Evolutionary conservation across 2,329 filamentous ascomycete genomes (phyloP), one percentile per base, ranked within the genome.

Genomic region (Ceratocystis cubensis): DNA sequence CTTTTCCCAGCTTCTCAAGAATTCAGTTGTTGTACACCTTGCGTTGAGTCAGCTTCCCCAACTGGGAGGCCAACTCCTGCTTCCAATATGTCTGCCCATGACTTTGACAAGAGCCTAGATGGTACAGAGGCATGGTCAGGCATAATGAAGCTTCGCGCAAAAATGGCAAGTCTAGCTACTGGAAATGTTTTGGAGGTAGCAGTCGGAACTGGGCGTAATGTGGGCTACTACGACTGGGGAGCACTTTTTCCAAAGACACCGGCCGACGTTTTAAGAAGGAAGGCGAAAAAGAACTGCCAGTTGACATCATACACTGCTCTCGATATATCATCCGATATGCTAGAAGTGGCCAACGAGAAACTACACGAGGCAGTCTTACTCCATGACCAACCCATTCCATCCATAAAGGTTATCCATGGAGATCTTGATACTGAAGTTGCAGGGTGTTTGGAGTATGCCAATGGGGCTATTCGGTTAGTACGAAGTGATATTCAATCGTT

Each of bases 121-220:
- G 75, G 78, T 70, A 80, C 81, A 3, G 84, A 87, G 73, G 78
- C 76, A 73, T 76, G 81, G 70, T 81, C 81, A 76, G 83, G 84
- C 61, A 79, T 86, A 70, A 78, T 76, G 5, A 74, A 73, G 20
- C 73, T 85, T 64, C 79, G 84, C 10, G 75, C 75, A 63, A 74
- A 75, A 25, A 75, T 87, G 30, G 80, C 80, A 1, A 71, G 73
- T 13, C 73, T 74, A 41, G 83, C 81, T 5, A 72, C 72, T 0
- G 84, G 84, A 1, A 76, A 84, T 72, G 84, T 87, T 13, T 78
- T 86, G 41, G 84, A 87, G 73, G 77, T 87, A 13, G 84, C 83
- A 20, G 79, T 86, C 66, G 84, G 84, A 20, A 85, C 84, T 2
- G 84, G 84, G 2, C 78, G 84, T 13, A 87, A 87, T 71, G 71